Evolutionary conservation across 2,329 filamentous ascomycete genomes (phyloP), one percentile per base, ranked within the genome.

Genomic region (Bipolaris zeicola): DNA sequence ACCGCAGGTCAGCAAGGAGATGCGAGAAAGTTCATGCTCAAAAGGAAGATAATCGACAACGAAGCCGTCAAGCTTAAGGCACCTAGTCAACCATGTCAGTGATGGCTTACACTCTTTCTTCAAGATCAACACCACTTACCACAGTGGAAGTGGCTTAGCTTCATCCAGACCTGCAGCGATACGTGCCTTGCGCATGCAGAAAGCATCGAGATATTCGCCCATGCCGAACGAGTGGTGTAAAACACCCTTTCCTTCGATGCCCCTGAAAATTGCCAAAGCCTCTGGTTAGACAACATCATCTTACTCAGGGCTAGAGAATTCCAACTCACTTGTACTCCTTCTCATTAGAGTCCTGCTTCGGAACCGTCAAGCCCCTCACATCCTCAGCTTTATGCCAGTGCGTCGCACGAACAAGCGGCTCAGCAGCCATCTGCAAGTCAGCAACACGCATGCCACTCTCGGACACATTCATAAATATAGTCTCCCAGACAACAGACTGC

Each of bases 181-280:
- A n/a, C 72, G 70, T 13, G 68, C 70, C 44, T 69, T 72, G 16
- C 68, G 64, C 42, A 75, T 75, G 37, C 66, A 69, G 26, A 66
- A 61, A 37, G 58, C 46, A 51, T 75, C 72, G 3, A 75, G 68
- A 38, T 75, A 75, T 43, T 75, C 72, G n/a, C 72, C 72, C 24
- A 62, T 65, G 1, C 72, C 72, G 22, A 67, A 60, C 0, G 37
- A 42, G 48, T 69, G 63, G 55, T 75, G 66, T 5, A 75, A 52
- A 3, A 65, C 45, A 2, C 72, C 72, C 22, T 64, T 68, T 7
- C 72, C 72, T 16, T 72, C 67, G 1, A 62, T 38, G 7, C 72
- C 72, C 44, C 68, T 73, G 52, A 1, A 37, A 5, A 37, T 16
- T 34, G 20, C 54, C 34, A 57, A 41, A 2, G 26, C 14, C 42